Evolutionary conservation across 2,329 filamentous ascomycete species (phyloP).

Genomic region (Alternaria longipes): DNA sequence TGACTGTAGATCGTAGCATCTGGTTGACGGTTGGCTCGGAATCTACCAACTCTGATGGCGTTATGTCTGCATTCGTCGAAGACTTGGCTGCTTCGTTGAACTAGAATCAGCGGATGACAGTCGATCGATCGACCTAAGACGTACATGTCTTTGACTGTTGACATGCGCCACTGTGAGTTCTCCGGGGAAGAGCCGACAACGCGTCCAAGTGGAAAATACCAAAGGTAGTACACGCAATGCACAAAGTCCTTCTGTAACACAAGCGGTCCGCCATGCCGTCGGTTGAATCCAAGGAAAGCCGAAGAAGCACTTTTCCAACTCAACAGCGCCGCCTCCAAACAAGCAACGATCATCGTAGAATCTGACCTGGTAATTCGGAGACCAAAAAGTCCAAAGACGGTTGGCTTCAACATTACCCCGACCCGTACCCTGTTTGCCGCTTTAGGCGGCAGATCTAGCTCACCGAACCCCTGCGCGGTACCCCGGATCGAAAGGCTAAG

Average conservation of each 20-base stretch:
- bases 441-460: conserved; percentile 31
- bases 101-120: conserved; percentile 8
- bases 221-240: conserved; percentile 5
- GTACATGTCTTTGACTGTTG: not conserved
- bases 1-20: conserved; percentile 25
- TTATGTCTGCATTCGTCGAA: conserved; percentile 29
- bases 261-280: conserved; percentile 46
- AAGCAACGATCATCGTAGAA: conserved; percentile 38
- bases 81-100: conserved; percentile 25
- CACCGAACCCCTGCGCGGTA: conserved; percentile 20
- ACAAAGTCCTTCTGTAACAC: conserved; percentile 7
- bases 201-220: conserved; percentile 20
- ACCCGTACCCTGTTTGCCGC: conserved; percentile 19
- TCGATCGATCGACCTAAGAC: not conserved
- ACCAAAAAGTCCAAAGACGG: conserved; percentile 17
- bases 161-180: not conserved
- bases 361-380: conserved; percentile 19
- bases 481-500: conserved; percentile 27
- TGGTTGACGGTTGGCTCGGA: conserved; percentile 28
- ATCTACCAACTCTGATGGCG: conserved; percentile 32
- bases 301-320: conserved; percentile 22
- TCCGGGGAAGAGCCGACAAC: conserved; percentile 11
- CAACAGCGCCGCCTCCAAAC: conserved; percentile 27
- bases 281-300: conserved; percentile 31
- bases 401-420: conserved; percentile 11